These are phyloP conservation scores for Podaxis pistillaris DNA, from an alignment of 768 basidiomycete genomes.

Conservation along the genomic window DNA sequence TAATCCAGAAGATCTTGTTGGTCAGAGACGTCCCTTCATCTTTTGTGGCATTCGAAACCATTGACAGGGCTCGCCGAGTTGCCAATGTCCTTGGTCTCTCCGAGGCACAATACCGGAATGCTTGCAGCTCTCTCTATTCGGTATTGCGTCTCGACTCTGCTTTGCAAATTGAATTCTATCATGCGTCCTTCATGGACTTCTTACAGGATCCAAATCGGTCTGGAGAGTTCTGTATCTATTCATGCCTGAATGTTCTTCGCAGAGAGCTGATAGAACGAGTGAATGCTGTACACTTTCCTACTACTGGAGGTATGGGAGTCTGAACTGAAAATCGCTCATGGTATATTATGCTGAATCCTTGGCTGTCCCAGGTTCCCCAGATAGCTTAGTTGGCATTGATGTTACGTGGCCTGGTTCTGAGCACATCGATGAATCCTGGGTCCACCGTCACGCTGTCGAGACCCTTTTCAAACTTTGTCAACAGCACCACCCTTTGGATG, in stretches of 20 bases:
- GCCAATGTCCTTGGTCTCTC: not conserved
- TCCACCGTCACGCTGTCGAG: not conserved
- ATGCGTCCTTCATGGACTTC: slow-evolving; percentile 7
- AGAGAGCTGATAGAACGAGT: not conserved
- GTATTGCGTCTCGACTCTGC: not conserved
- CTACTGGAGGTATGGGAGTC: not conserved
- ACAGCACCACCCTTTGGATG: not conserved
- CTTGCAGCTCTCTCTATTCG: not conserved
- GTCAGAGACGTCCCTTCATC: not conserved
- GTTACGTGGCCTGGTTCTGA: not conserved
- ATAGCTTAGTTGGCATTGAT: not conserved
- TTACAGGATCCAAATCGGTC: not conserved
- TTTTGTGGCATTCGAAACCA: not conserved
- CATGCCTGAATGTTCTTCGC: not conserved
- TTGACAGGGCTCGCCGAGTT: not conserved
- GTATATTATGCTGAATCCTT: not conserved
- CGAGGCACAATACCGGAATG: not conserved
- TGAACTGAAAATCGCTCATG: not conserved
- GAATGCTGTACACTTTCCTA: not conserved
- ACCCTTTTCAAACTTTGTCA: not conserved
- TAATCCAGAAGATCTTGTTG: not conserved
- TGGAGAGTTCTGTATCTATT: not conserved
- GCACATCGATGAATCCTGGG: not conserved
- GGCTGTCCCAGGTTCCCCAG: not conserved
- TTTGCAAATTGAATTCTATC: not conserved